Conservation (phyloP, 1,284 basidiomycete species). For the Trametes sp. region DNA sequence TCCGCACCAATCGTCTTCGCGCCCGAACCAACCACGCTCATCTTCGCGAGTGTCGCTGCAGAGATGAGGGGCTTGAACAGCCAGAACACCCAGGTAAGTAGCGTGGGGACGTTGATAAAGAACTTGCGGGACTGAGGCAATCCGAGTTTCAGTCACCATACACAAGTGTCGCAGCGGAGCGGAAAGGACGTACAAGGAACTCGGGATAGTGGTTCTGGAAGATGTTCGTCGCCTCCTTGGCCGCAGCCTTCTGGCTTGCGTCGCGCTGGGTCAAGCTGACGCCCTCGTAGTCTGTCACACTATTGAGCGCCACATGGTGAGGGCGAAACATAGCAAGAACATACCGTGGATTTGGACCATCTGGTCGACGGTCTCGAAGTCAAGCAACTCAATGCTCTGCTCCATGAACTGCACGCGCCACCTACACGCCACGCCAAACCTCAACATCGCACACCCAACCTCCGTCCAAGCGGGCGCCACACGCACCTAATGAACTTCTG, state of each 20-base stretch:
- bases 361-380: slow-evolving; percentile 78
- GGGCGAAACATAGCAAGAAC: slow-evolving; percentile 9
- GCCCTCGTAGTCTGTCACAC: slow-evolving; percentile 72
- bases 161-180: neutral
- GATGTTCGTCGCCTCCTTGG: slow-evolving; percentile 71
- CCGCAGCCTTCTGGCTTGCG: slow-evolving; percentile 77
- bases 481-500: slow-evolving; percentile 71
- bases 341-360: slow-evolving; percentile 78
- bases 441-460: neutral
- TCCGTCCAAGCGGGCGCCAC: no score
- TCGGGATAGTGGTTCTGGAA: slow-evolving; percentile 82
- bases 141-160: neutral
- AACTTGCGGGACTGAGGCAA: slow-evolving; percentile 69
- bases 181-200: slow-evolving; percentile 59
- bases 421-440: slow-evolving; percentile 43
- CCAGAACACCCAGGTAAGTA: slow-evolving; percentile 84
- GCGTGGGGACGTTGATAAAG: slow-evolving; percentile 79
- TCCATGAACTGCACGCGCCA: slow-evolving; percentile 85
- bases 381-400: slow-evolving; percentile 63
- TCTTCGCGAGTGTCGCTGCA: slow-evolving; percentile 75
- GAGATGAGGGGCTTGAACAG: slow-evolving; percentile 79
- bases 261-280: slow-evolving; percentile 64
- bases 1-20: slow-evolving; percentile 62
- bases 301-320: neutral
- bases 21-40: slow-evolving; percentile 77